phyloP scores from a whole-genome alignment of 345 rosid species.

The Anastatica hierochuntica region DNA sequence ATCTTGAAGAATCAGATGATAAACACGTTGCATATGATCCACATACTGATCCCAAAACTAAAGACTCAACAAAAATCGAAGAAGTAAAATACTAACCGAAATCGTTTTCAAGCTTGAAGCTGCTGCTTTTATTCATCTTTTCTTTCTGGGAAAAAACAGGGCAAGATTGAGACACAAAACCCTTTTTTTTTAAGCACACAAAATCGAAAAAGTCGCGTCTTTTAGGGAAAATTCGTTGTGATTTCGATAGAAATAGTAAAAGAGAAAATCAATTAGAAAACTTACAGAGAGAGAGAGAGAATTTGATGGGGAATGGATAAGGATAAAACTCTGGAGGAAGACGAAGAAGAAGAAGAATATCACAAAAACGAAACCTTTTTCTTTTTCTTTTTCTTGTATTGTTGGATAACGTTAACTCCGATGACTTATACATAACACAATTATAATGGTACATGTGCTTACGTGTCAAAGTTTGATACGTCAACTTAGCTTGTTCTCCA shows the following conservation, averaged over 20 bases:
- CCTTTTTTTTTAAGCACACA: not conserved
- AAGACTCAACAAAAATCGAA: not conserved
- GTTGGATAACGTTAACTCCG: constrained; percentile 18
- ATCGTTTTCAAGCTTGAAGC: constrained; percentile 62
- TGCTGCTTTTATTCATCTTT: constrained; percentile 41
- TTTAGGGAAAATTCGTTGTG: not conserved
- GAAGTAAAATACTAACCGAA: constrained; percentile 32
- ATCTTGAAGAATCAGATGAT: not conserved
- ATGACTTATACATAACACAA: no score
- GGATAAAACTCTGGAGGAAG: not conserved
- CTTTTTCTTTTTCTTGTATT: constrained; percentile 4
- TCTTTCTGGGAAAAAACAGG: not conserved
- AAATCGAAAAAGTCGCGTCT: not conserved
- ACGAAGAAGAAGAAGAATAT: not conserved
- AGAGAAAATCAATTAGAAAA: constrained; percentile 1
- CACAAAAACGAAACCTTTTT: not conserved
- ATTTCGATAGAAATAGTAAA: not conserved
- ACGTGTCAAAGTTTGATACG: constrained; percentile 6
- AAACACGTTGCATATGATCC: no score
- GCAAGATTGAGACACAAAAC: not conserved
- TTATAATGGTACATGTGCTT: not conserved
- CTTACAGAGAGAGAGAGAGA: constrained; percentile 13
- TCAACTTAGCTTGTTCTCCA: constrained; percentile 20
- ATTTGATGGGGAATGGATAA: constrained; percentile 5
- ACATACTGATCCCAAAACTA: not conserved